Percentiles rank a stretch among this genome's conserved stretches.
Evolutionary conservation across 306 rosid species (phyloP).

Genomic region (Rubus idaeus): DNA sequence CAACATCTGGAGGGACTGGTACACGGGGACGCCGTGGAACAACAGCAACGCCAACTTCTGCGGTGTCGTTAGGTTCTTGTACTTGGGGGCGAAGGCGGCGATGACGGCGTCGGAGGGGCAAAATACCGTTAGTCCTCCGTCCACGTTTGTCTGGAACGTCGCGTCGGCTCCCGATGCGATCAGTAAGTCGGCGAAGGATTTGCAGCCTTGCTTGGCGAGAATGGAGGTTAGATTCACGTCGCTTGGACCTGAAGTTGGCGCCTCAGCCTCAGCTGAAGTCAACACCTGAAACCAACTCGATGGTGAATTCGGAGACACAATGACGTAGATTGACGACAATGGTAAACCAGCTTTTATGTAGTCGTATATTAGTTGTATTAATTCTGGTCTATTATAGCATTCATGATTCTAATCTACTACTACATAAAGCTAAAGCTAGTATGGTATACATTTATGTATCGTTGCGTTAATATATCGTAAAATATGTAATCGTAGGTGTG

Average conservation of each 20-base stretch:
- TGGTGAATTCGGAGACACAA: background rate
- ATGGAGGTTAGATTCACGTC: slow-evolving; percentile 55
- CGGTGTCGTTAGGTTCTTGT: slow-evolving; percentile 66
- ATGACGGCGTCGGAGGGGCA: slow-evolving; percentile 71
- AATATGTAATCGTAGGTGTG: too few relatives aligned
- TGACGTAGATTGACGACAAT: background rate
- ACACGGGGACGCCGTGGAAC: slow-evolving; percentile 77
- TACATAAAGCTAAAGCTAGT: too few relatives aligned
- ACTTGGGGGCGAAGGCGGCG: slow-evolving; percentile 53
- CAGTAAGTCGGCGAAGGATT: slow-evolving; percentile 66
- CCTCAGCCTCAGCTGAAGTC: slow-evolving; percentile 90
- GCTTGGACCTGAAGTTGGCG: slow-evolving; percentile 72
- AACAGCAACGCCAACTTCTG: slow-evolving; percentile 56
- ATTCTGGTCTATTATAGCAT: too few relatives aligned
- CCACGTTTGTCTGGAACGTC: slow-evolving; percentile 53
- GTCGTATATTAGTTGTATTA: too few relatives aligned
- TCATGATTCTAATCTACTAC: too few relatives aligned
- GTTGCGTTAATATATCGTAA: too few relatives aligned
- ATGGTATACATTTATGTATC: too few relatives aligned
- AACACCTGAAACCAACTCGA: slow-evolving; percentile 30
- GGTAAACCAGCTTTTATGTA: too few relatives aligned
- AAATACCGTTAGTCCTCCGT: slow-evolving; percentile 84
- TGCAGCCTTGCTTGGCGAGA: slow-evolving; percentile 82
- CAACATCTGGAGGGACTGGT: slow-evolving; percentile 70
- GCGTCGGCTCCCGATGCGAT: slow-evolving; percentile 52